Evolutionary conservation across 306 rosid genomes (phyloP), one percentile per base, ranked within the genome.

Genomic region (Betula pendula): DNA sequence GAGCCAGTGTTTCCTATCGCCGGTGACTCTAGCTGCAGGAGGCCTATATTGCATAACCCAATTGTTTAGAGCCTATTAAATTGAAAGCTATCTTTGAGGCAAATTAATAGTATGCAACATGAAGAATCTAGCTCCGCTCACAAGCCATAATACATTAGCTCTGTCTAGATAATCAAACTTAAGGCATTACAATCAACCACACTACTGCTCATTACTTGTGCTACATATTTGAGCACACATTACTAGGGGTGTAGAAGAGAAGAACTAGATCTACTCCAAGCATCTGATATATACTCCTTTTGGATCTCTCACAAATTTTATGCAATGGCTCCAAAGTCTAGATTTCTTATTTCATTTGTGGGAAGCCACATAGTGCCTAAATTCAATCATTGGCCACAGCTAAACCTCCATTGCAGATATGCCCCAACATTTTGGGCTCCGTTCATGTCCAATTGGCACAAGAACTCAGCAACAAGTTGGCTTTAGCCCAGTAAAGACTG

Each of bases 11-110:
- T 89, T 65, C 87, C 88, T 14, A 76, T 76, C 5, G 84, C 83
- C 45, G 90, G 78, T 58, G 91, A 81, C 87, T 91, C 91, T 90
- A 33, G 85, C 84, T 71, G 89, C 89, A 22, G 87, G 85, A 63
- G 87, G 86, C 82, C 99, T 95, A 90, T 69, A 80, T 75, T 67
- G n/a, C 52, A 70, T 55, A 50, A 27, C 71, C 15, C 72, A 74
- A 79, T 79, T 4, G 43, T 76, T 76, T 43, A 40, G 72, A 62
- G 76, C 78, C 66, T 67, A 74, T 13, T 38, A 25, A 42, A 82
- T 10, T 29, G 48, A 43, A 52, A 25, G 52, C 24, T 35, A 35
- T 42, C 14, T 56, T 53, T 43, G 45, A 25, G 74, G n/a, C 74
- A 8, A 45, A 14, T 19, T 20, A 79, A 45, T 6, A 19, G 43